Evolutionary conservation across 208 protist species (phyloP).

Genomic region (Crithidia fasciculata): DNA sequence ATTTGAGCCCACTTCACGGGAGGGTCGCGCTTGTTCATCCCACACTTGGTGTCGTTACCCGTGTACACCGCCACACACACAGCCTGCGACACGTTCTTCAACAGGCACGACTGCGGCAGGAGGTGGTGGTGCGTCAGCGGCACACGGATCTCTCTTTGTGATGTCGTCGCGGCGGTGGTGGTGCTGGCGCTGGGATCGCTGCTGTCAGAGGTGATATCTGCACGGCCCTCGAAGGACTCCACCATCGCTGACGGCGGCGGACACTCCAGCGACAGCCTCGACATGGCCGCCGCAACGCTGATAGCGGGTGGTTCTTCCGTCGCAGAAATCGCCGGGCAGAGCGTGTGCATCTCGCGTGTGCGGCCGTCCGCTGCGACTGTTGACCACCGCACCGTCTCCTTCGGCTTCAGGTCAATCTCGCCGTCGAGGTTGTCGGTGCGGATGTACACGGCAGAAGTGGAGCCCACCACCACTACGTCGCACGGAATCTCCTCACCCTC

Average conservation of each 20-base stretch:
- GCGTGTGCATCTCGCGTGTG: conserved; percentile 13
- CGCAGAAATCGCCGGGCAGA: conserved; percentile 16
- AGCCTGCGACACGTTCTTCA: conserved; percentile 85
- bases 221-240: conserved; percentile 87
- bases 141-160: conserved; percentile 20
- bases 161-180: neutral
- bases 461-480: conserved; percentile 87
- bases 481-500: conserved; percentile 91
- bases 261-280: conserved; percentile 49
- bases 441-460: conserved; percentile 72
- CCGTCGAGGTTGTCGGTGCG: conserved; percentile 96
- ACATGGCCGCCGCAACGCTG: conserved; percentile 22
- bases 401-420: conserved; percentile 93
- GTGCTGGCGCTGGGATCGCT: too few relatives aligned
- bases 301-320: conserved; percentile 16
- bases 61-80: conserved; percentile 95
- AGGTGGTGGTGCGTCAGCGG: conserved; percentile 74
- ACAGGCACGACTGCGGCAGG: conserved; percentile 85
- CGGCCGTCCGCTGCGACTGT: conserved; percentile 6
- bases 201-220: conserved; percentile 29
- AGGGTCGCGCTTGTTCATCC: conserved; percentile 89
- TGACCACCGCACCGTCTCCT: conserved; percentile 55
- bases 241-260: conserved; percentile 79
- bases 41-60: conserved; percentile 95
- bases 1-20: conserved; percentile 94